Evolutionary conservation across 2,329 filamentous ascomycete genomes (phyloP).

Genomic region (Zymoseptoria passerinii): DNA sequence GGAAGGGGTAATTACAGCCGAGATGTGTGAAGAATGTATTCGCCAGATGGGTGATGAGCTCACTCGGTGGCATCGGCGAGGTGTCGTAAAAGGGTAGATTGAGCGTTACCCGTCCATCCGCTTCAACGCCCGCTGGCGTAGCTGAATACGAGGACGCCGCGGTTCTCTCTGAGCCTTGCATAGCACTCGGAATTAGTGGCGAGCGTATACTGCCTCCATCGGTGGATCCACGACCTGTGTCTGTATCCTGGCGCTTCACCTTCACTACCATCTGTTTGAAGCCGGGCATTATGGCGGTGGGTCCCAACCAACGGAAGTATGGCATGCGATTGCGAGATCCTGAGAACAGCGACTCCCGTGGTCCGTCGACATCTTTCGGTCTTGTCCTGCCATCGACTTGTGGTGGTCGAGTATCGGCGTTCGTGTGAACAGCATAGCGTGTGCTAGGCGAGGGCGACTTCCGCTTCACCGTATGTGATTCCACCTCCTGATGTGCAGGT

Average conservation of each 20-base stretch:
- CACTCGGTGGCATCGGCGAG: constrained; percentile 61
- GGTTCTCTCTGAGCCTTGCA: constrained; percentile 11
- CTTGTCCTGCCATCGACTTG: constrained; percentile 1
- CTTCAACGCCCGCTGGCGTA: constrained; percentile 22
- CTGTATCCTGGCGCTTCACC: constrained; percentile 57
- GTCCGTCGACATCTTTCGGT: constrained; percentile 6
- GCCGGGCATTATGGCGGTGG: constrained; percentile 81
- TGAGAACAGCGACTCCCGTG: constrained; percentile 23
- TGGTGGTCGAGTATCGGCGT: neutral
- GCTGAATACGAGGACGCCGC: constrained; percentile 16
- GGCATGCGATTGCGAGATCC: constrained; percentile 57
- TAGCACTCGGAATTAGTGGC: constrained; percentile 17
- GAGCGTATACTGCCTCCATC: constrained; percentile 30
- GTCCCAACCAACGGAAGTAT: constrained; percentile 85
- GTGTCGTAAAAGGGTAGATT: constrained; percentile 66
- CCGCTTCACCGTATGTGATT: neutral
- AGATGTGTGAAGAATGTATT: constrained; percentile 75
- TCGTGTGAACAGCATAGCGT: neutral
- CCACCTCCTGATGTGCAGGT: neutral
- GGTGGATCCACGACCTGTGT: constrained; percentile 49
- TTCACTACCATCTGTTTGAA: constrained; percentile 89
- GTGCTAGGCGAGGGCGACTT: neutral
- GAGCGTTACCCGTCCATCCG: constrained; percentile 37
- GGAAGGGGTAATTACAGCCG: constrained; percentile 78
- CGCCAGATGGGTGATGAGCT: constrained; percentile 66